Conservation (phyloP, 2,329 filamentous ascomycete genomes). For the Aureobasidium pullulans region DNA sequence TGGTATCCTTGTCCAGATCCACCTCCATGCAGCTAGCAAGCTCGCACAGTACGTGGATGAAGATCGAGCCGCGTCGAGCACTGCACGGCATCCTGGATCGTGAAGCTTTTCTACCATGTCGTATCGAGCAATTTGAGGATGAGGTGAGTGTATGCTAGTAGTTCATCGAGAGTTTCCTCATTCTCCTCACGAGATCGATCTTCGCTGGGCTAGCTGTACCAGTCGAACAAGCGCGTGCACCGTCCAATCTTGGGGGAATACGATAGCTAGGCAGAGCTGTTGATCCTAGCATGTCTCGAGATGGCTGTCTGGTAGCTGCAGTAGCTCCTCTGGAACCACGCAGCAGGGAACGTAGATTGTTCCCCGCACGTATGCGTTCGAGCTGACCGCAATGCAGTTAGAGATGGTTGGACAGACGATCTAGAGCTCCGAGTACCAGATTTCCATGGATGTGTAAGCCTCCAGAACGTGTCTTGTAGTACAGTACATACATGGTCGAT, state of each 20-base stretch:
- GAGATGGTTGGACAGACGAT: background rate
- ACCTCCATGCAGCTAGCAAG: background rate
- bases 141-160: too few relatives aligned
- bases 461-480: background rate
- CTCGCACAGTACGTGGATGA: background rate
- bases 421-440: background rate
- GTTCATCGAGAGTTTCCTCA: background rate
- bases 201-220: background rate
- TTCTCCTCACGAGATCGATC: background rate
- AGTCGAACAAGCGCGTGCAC: background rate
- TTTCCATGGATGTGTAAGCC: background rate
- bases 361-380: constrained; percentile 1
- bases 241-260: background rate
- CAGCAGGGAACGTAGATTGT: background rate
- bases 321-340: background rate
- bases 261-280: background rate
- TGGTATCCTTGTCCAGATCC: background rate
- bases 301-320: background rate
- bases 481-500: background rate
- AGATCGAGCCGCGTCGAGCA: background rate
- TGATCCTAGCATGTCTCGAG: background rate
- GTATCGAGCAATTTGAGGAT: too few relatives aligned
- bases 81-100: background rate
- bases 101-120: background rate
- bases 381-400: background rate